Evolutionary conservation across 2,329 filamentous ascomycete species (phyloP).

Genomic region (Pyrenochaeta sp.): DNA sequence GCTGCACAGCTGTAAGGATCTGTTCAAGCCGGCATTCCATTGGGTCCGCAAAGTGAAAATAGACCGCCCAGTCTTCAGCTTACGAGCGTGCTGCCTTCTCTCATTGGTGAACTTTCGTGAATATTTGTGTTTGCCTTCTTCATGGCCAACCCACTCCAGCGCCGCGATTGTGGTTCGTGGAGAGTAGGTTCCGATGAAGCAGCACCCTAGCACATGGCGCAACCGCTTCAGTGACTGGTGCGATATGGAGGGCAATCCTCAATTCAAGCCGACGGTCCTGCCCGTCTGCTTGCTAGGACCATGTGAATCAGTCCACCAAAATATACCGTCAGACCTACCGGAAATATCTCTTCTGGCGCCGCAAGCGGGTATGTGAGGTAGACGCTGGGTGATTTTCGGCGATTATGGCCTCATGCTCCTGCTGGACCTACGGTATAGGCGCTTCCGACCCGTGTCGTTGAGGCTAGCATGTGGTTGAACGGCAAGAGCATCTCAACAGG

Average conservation of each 20-base stretch:
- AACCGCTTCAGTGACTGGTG: conserved; percentile 18
- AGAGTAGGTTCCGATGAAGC: conserved; percentile 10
- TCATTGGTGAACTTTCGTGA: conserved; percentile 22
- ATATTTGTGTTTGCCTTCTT: conserved; percentile 16
- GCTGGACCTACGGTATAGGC: conserved; percentile 5
- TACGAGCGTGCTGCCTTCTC: conserved; percentile 14
- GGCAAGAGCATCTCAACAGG: conserved; percentile 7
- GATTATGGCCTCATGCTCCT: conserved; percentile 8
- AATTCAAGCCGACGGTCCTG: conserved; percentile 10
- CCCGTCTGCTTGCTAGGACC: conserved; percentile 7
- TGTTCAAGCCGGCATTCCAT: conserved; percentile 11
- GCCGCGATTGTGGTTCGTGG: conserved; percentile 13
- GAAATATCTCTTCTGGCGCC: conserved; percentile 4
- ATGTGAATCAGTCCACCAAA: conserved; percentile 1
- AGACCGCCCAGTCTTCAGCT: conserved; percentile 20
- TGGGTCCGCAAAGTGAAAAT: conserved; percentile 14
- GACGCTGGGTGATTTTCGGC: conserved; percentile 2
- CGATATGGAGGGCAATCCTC: conserved; percentile 3
- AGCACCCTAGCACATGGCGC: conserved; percentile 19
- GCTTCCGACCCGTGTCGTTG: conserved; percentile 13
- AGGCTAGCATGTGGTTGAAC: conserved; percentile 13
- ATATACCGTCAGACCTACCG: conserved; percentile 4
- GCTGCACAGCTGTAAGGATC: conserved; percentile 21
- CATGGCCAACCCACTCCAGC: conserved; percentile 16
- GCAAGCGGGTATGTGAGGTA: conserved; percentile 3